A percentile compares a stretch with the other conserved stretches of the same genome.
Conservation (phyloP, 202 grass and related monocot species). For the Panicum hallii region DNA sequence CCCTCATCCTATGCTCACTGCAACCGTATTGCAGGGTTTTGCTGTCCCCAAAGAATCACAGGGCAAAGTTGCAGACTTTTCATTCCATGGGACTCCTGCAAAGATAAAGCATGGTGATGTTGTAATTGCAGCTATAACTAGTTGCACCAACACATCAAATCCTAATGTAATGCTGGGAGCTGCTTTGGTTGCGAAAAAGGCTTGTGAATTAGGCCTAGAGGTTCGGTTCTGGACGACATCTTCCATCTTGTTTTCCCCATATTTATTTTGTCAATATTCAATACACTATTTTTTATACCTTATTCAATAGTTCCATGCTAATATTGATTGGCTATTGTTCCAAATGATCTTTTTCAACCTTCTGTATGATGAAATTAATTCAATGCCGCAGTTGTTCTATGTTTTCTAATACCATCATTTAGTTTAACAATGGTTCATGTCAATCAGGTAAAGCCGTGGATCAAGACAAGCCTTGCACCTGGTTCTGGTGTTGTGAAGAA, state of each 20-base stretch:
- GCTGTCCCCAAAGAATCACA: conserved; percentile 97
- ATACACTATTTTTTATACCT: conserved; percentile 16
- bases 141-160: conserved; percentile 99
- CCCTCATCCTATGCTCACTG: conserved; percentile 34
- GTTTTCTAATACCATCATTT: conserved; percentile 14
- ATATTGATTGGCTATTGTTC: neutral
- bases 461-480: conserved; percentile 98
- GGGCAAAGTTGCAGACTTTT: conserved; percentile 87
- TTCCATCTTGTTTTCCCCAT: conserved; percentile 16
- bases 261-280: conserved; percentile 7
- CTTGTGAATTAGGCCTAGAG: conserved; percentile 96
- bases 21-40: conserved; percentile 71
- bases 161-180: conserved; percentile 98
- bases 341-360: neutral
- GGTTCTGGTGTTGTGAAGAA: conserved; percentile 96
- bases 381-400: conserved; percentile 24
- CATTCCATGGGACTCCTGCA: conserved; percentile 79
- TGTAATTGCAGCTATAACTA: conserved; percentile 99
- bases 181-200: conserved; percentile 97
- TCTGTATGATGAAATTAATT: conserved; percentile 6
- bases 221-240: conserved; percentile 39
- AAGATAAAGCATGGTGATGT: conserved; percentile 95
- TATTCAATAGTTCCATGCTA: neutral
- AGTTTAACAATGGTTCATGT: conserved; percentile 31
- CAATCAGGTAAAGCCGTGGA: conserved; percentile 96